These are phyloP conservation scores for Capsaspora owczarzaki DNA, from an alignment of 78 protist genomes.

Conservation along the genomic window DNA sequence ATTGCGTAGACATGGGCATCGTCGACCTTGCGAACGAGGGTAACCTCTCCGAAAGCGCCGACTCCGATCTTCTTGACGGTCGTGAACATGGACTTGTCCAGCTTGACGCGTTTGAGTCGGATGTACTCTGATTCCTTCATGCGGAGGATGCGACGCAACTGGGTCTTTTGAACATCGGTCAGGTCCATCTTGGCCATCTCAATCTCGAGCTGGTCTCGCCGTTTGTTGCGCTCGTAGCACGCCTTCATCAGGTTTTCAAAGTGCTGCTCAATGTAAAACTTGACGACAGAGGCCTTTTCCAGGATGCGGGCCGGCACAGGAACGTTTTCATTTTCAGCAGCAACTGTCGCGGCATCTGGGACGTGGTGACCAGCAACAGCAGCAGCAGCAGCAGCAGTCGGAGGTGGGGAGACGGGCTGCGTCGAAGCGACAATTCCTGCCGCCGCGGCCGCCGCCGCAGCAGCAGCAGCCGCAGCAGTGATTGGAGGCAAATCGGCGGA, in stretches of 20 bases:
- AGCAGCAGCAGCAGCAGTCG: too few species aligned
- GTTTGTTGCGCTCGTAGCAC: background rate
- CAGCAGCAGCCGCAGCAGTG: too few species aligned
- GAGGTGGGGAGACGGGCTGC: too few species aligned
- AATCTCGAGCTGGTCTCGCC: background rate
- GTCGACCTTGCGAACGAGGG: constrained; percentile 11
- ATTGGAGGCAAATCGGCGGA: too few species aligned
- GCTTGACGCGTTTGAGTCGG: background rate
- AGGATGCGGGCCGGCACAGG: background rate
- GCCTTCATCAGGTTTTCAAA: background rate
- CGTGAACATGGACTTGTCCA: background rate
- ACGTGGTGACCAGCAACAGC: too few species aligned
- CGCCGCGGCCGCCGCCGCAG: too few species aligned
- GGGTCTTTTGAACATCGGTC: background rate
- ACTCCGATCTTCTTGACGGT: background rate
- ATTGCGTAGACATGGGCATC: constrained; percentile 36
- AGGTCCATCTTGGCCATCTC: background rate
- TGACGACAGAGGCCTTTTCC: background rate
- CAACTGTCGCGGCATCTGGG: too few species aligned
- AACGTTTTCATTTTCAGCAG: too few species aligned
- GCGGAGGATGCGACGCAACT: background rate
- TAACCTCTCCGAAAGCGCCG: constrained; percentile 57
- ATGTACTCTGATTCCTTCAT: background rate
- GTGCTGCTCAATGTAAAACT: constrained; percentile 7
- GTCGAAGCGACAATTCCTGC: too few species aligned